A percentile compares a stretch with the other conserved stretches of the same genome.
These are phyloP conservation scores for Teunomyces lycoperdinae DNA, from an alignment of 805 yeast species.

Conservation along the genomic window DNA sequence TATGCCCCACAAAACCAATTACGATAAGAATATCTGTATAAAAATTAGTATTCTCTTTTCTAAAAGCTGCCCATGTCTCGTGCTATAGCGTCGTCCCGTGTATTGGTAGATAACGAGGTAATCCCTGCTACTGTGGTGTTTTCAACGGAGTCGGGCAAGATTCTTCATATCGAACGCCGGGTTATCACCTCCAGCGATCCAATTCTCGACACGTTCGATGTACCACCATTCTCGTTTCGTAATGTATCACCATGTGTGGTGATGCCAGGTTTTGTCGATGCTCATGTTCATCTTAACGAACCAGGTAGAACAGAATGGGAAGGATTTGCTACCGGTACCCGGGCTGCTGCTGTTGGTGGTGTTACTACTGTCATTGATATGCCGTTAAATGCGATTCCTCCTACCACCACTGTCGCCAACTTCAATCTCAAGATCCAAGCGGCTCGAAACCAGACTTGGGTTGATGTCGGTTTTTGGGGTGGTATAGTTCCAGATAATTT, in stretches of 20 bases:
- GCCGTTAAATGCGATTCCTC: constrained; percentile 96
- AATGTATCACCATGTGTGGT: constrained; percentile 62
- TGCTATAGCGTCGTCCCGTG: constrained; percentile 52
- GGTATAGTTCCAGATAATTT: constrained; percentile 83
- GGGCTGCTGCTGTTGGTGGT: constrained; percentile 93
- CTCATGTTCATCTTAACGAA: constrained; percentile 93
- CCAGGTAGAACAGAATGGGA: constrained; percentile 99
- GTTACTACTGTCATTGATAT: constrained; percentile 94
- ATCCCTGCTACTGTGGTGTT: constrained; percentile 65
- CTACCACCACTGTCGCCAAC: constrained; percentile 82
- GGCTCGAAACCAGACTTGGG: constrained; percentile 82
- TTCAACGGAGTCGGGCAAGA: constrained; percentile 50
- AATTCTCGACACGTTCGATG: constrained; percentile 41
- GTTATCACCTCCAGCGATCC: constrained; percentile 40
- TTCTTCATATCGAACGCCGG: constrained; percentile 45
- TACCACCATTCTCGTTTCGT: constrained; percentile 40
- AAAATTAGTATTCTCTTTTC: background rate
- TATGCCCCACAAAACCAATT: background rate
- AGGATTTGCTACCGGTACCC: constrained; percentile 95
- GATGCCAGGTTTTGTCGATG: constrained; percentile 89
- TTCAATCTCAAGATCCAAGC: constrained; percentile 74
- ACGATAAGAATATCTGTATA: background rate
- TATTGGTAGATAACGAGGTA: constrained; percentile 46
- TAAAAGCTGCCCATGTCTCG: constrained; percentile 41
- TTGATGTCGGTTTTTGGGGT: constrained; percentile 95